Conservation (phyloP, 441 rosid species). For the Francoa sonchifolia region DNA sequence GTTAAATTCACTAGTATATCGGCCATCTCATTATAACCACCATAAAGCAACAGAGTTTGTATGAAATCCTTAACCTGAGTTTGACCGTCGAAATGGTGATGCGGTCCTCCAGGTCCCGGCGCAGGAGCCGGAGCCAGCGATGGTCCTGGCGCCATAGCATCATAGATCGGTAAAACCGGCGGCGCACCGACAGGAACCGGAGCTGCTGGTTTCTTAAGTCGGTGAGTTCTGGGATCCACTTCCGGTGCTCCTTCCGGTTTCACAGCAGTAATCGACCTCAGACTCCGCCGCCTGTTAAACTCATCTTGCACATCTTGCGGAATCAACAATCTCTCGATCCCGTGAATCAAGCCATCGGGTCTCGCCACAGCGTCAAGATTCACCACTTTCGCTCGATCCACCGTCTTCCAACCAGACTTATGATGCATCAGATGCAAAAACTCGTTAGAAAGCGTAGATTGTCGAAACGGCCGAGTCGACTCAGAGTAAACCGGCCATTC, state of each 20-base stretch:
- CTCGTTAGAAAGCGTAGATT: slow-evolving; percentile 38
- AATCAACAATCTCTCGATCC: slow-evolving; percentile 51
- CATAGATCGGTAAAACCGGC: slow-evolving; percentile 54
- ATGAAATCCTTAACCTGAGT: slow-evolving; percentile 76
- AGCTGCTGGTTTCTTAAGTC: slow-evolving; percentile 48
- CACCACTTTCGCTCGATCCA: slow-evolving; percentile 30
- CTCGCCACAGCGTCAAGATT: slow-evolving; percentile 58
- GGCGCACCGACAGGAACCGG: slow-evolving; percentile 49
- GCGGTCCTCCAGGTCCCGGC: slow-evolving; percentile 85
- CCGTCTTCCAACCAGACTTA: slow-evolving; percentile 17
- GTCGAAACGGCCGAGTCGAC: slow-evolving; percentile 24
- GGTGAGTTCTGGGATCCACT: slow-evolving; percentile 70
- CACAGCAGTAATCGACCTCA: slow-evolving; percentile 69
- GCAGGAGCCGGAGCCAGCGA: slow-evolving; percentile 87
- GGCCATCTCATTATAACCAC: slow-evolving; percentile 93
- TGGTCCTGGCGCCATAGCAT: slow-evolving; percentile 84
- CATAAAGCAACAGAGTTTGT: slow-evolving; percentile 66
- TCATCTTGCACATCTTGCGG: slow-evolving; percentile 75
- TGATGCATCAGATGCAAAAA: slow-evolving; percentile 24
- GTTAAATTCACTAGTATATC: slow-evolving; percentile 80
- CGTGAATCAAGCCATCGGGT: slow-evolving; percentile 81
- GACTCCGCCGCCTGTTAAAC: slow-evolving; percentile 62
- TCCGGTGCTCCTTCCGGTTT: slow-evolving; percentile 79
- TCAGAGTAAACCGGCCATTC: slow-evolving; percentile 27
- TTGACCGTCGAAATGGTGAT: slow-evolving; percentile 63